phyloP scores from a whole-genome alignment of 768 basidiomycete species.

The Hydnum rufescens region DNA sequence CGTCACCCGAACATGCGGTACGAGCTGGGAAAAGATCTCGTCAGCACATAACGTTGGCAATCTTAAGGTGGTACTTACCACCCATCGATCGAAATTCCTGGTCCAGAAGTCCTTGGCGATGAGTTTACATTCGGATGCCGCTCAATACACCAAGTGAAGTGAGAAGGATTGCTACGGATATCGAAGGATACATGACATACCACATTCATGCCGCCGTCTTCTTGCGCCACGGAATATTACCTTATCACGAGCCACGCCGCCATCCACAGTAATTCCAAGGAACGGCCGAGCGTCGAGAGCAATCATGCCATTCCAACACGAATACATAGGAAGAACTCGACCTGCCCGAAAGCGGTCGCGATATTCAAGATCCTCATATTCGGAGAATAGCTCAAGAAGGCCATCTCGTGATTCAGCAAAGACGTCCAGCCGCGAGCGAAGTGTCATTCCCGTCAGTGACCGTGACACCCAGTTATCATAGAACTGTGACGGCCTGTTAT shows the following conservation, averaged over 20 bases:
- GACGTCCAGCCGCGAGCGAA: neutral
- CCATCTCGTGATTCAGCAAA: neutral
- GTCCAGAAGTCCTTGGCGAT: constrained; percentile 1
- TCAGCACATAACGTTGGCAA: neutral
- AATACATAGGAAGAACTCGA: neutral
- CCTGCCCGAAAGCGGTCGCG: neutral
- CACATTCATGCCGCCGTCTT: neutral
- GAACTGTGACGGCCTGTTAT: neutral
- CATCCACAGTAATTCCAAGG: neutral
- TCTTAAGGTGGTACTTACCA: neutral
- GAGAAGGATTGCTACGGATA: neutral
- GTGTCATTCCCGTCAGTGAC: neutral
- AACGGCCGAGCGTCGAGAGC: neutral
- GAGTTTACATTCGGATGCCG: neutral
- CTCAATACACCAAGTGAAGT: too few relatives aligned
- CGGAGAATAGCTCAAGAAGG: neutral
- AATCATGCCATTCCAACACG: constrained; percentile 1
- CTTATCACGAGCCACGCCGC: neutral
- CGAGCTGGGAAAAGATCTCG: neutral
- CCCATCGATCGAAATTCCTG: neutral
- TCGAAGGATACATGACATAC: neutral
- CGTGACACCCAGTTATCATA: neutral
- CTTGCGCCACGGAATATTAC: neutral
- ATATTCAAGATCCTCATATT: neutral
- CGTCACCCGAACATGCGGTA: neutral